Conservation (phyloP, 1,139 yeast species). For the Scheffersomyces stambukii region DNA sequence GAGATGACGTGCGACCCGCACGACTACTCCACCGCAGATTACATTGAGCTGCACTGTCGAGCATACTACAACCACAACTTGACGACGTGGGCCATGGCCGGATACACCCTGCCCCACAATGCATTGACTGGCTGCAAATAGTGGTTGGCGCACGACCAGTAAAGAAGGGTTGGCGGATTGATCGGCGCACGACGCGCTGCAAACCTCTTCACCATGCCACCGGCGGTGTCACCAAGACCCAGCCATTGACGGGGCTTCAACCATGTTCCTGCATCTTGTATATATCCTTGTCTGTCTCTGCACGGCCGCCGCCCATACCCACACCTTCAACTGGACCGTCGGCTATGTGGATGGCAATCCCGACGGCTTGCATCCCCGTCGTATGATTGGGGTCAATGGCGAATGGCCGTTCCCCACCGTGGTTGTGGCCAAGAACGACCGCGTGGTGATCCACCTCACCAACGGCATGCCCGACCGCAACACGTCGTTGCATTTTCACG, state of each 20-base stretch:
- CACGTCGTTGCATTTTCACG: constrained; percentile 88
- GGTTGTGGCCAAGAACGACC: constrained; percentile 69
- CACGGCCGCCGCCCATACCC: constrained; percentile 47
- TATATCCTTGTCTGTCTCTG: not conserved
- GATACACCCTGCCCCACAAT: constrained; percentile 21
- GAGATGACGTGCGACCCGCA: constrained; percentile 26
- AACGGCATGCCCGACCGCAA: constrained; percentile 65
- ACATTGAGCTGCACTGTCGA: constrained; percentile 19
- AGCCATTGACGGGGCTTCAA: too few relatives aligned
- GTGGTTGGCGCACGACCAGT: too few relatives aligned
- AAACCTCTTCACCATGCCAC: too few relatives aligned
- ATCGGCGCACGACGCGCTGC: too few relatives aligned
- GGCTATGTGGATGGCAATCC: constrained; percentile 71
- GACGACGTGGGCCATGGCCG: constrained; percentile 24
- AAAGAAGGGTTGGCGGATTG: too few relatives aligned
- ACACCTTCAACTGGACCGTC: constrained; percentile 66
- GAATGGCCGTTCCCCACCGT: constrained; percentile 84
- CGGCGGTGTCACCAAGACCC: too few relatives aligned
- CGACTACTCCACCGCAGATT: constrained; percentile 22
- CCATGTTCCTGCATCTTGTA: not conserved
- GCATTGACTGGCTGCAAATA: constrained; percentile 9
- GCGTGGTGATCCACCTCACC: constrained; percentile 61
- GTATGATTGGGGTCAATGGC: constrained; percentile 76
- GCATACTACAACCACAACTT: constrained; percentile 22
- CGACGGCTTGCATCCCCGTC: constrained; percentile 65